Evolutionary conservation across 2,329 filamentous ascomycete species (phyloP).

Genomic region (Penicillium brevicompactum): DNA sequence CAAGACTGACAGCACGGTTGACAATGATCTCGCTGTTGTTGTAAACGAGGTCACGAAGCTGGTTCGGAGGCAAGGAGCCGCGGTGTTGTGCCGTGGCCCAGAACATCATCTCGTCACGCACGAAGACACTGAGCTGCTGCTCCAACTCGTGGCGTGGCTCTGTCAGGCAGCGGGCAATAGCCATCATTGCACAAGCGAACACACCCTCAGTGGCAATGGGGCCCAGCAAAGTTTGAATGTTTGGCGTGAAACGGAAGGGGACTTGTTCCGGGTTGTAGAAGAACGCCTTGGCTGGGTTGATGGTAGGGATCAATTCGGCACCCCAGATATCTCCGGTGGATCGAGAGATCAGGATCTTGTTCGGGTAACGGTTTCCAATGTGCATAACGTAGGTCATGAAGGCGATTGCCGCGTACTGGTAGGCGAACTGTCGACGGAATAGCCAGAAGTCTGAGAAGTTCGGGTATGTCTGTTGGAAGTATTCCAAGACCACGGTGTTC

Average conservation of each 20-base stretch:
- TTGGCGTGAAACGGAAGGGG: slow-evolving; percentile 95
- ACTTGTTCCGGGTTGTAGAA: slow-evolving; percentile 96
- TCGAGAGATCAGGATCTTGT: slow-evolving; percentile 90
- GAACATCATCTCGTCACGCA: slow-evolving; percentile 96
- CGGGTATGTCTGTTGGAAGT: slow-evolving; percentile 85
- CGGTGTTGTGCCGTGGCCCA: slow-evolving; percentile 88
- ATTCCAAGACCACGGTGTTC: slow-evolving; percentile 77
- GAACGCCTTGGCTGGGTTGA: slow-evolving; percentile 80
- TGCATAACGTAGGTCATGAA: slow-evolving; percentile 99
- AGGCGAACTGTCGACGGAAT: slow-evolving; percentile 95
- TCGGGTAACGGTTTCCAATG: slow-evolving; percentile 93
- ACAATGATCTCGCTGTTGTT: slow-evolving; percentile 89
- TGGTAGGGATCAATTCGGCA: slow-evolving; percentile 86
- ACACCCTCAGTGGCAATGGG: slow-evolving; percentile 95
- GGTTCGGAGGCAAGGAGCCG: slow-evolving; percentile 62
- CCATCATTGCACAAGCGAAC: slow-evolving; percentile 93
- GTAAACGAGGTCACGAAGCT: slow-evolving; percentile 77
- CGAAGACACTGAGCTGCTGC: slow-evolving; percentile 90
- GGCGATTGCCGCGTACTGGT: slow-evolving; percentile 90
- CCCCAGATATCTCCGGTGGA: slow-evolving; percentile 93
- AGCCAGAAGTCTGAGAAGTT: slow-evolving; percentile 96
- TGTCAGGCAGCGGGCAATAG: slow-evolving; percentile 89
- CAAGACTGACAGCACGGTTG: slow-evolving; percentile 83
- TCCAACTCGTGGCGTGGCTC: slow-evolving; percentile 83
- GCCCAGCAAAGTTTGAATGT: slow-evolving; percentile 93